These are phyloP conservation scores for Schwanniomyces etchellsii DNA, from an alignment of 1,139 yeast species.

Conservation along the genomic window DNA sequence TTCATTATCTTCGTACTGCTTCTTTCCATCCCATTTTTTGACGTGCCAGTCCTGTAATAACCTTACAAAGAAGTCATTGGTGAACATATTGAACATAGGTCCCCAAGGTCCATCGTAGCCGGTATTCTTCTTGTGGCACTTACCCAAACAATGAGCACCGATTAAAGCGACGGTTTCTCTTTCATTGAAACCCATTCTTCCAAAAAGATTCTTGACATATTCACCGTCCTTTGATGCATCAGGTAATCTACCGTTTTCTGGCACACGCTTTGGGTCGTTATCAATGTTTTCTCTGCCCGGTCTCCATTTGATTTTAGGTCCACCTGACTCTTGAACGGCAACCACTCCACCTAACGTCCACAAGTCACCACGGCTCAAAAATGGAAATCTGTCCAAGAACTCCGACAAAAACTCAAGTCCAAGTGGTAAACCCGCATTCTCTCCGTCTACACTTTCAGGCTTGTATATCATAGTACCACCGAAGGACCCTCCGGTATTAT, in stretches of 20 bases:
- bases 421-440: slow-evolving; percentile 65
- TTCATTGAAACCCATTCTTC: slow-evolving; percentile 72
- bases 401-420: slow-evolving; percentile 65
- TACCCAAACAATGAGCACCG: slow-evolving; percentile 86
- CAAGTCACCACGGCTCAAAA: slow-evolving; percentile 83
- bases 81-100: slow-evolving; percentile 76
- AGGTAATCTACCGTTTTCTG: slow-evolving; percentile 74
- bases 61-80: slow-evolving; percentile 75
- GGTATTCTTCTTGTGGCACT: slow-evolving; percentile 59
- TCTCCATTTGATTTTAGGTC: slow-evolving; percentile 86
- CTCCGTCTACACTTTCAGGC: slow-evolving; percentile 65
- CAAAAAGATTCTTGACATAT: slow-evolving; percentile 63
- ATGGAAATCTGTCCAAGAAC: slow-evolving; percentile 57
- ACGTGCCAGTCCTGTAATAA: slow-evolving; percentile 75
- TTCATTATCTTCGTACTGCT: slow-evolving; percentile 71
- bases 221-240: slow-evolving; percentile 69
- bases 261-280: slow-evolving; percentile 25
- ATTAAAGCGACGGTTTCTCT: slow-evolving; percentile 80
- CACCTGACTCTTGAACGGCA: slow-evolving; percentile 81
- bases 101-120: slow-evolving; percentile 98
- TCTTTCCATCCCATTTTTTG: slow-evolving; percentile 68
- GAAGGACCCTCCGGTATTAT: slow-evolving; percentile 68
- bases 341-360: slow-evolving; percentile 85
- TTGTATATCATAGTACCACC: slow-evolving; percentile 78
- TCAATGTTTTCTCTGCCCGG: slow-evolving; percentile 53